phyloP scores from a whole-genome alignment of 2,329 filamentous ascomycete species.

The Sclerotinia sclerotiorum region DNA sequence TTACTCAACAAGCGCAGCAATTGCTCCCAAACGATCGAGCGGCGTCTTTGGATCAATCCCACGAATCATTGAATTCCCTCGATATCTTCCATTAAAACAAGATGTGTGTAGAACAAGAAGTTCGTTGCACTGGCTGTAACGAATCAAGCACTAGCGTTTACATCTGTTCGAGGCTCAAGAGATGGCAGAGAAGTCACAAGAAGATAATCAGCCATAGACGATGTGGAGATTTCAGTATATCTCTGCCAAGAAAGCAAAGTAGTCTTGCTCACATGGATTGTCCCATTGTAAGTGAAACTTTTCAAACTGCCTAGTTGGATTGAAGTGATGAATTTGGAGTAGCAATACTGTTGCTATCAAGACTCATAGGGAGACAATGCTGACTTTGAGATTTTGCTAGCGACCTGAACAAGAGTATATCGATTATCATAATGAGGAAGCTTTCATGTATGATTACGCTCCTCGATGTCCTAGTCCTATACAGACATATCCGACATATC shows the following conservation, averaged over 20 bases:
- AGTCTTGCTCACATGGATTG: slow-evolving; percentile 20
- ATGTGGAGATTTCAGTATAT: slow-evolving; percentile 19
- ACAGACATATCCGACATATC: slow-evolving; percentile 3
- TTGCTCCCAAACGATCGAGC: background rate
- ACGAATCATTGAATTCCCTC: background rate
- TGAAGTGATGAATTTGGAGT: background rate
- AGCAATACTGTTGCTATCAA: background rate
- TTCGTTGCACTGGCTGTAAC: slow-evolving; percentile 22
- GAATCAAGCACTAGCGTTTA: slow-evolving; percentile 20
- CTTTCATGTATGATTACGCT: slow-evolving; percentile 15
- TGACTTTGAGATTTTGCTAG: slow-evolving; percentile 8
- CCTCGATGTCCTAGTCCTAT: slow-evolving; percentile 2
- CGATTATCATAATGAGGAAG: background rate
- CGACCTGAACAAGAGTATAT: slow-evolving; percentile 5
- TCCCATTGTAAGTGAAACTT: slow-evolving; percentile 13
- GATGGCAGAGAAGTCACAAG: slow-evolving; percentile 21
- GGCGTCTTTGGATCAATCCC: background rate
- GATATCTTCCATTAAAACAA: background rate
- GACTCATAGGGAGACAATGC: background rate
- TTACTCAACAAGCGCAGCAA: background rate
- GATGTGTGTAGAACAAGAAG: slow-evolving; percentile 22
- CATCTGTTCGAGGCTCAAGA: slow-evolving; percentile 21
- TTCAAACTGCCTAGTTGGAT: background rate
- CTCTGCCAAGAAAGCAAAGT: slow-evolving; percentile 10
- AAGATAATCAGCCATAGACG: slow-evolving; percentile 19